Base-by-base conservation (phyloP, 805 yeast species). In the Monosporozyma yasuniensis region DNA sequence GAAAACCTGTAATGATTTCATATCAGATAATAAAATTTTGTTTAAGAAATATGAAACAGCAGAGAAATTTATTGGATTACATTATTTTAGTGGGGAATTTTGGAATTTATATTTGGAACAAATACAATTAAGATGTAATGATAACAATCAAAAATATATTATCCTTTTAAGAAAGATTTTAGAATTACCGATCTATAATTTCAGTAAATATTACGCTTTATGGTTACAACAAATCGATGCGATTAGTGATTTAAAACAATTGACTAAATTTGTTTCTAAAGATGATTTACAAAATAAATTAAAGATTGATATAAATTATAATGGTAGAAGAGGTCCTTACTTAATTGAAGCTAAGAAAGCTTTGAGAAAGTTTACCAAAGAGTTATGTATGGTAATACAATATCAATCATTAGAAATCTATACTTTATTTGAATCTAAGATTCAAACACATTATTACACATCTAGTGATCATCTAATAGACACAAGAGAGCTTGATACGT, bases 41-140 rank as follows among this genome's bases (percentile, higher is more conserved):
- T 56, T 66, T 38, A 54, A 57, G 38, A 61, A 59, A 42, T 66
- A 66, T 47, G 63, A 63, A 47, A 45, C 25, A 10, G 71, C 71
- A 2, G 71, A 65, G 44, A 23, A 47, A 4, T 55, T 51, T 48
- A 60, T 67, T 47, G 70, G 70, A 2, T 50, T 63, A 50, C 71
- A 67, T 56, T 67, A 56, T 43, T 57, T 55, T 48, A 57, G 65
- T 48, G 67, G 67, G 14, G 68, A 63, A 38, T 67, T 66, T 54
- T 67, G 71, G 71, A 60, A 58, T 27, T 27, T 67, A 42, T 67
- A 67, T 45, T 47, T 67, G 27, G 54, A 61, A 10, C 68, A 63
- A 44, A 28, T 65, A 5, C 44, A 49, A 32, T 50, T 52, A 44
- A 55, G 67, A 35, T 56, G 64, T 42, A 49, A 58, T 0, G 54